Evolutionary conservation across 192 early-diverging fungal species (phyloP), one percentile per base, ranked within the genome.

Genomic region (Glomus cerebriforme): DNA sequence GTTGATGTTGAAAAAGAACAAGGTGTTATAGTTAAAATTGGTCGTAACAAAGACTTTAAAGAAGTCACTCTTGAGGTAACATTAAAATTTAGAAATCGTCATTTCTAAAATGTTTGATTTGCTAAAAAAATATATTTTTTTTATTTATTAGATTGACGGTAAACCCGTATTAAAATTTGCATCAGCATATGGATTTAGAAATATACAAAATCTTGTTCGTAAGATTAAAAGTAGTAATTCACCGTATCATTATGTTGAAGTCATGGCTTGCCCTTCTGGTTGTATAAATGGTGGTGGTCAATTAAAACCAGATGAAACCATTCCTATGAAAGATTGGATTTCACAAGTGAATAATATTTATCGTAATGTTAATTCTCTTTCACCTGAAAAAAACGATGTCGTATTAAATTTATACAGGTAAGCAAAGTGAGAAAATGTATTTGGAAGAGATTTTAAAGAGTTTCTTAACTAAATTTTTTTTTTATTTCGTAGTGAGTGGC

Each of bases 271-370:
- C 79, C 98, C 98, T 0, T 92, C 91, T 24, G 98, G 96, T 10
- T 99, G 98, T 86, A 95, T 96, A 45, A 98, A 99, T 79, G 98
- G 98, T 22, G 98, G 98, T 69, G 98, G 98, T 8, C 98, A 99
- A 83, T 76, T 97, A 24, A 92, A 93, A 79, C 87, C 91, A 35
- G 45, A 43, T 39, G 79, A 76, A 59, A 79, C 84, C 0, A 83
- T 87, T 0, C 85, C 88, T 17, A 87, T 90, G 43, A 95, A 95
- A 78, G 92, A 93, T 37, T 95, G 93, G 93, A 91, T 95, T 10
- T 71, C 79, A 0, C 84, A 87, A 59, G 91, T 92, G 0, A 94
- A 97, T 73, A 81, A 77, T 49, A 86, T 87, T 19, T 97, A 97
- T 77, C 79, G 82, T 15, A 86, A 85, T 22, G 85, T 88, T 12